Evolutionary conservation across 306 rosid genomes (phyloP), one percentile per base, ranked within the genome.

Genomic region (Carpinus viminea): DNA sequence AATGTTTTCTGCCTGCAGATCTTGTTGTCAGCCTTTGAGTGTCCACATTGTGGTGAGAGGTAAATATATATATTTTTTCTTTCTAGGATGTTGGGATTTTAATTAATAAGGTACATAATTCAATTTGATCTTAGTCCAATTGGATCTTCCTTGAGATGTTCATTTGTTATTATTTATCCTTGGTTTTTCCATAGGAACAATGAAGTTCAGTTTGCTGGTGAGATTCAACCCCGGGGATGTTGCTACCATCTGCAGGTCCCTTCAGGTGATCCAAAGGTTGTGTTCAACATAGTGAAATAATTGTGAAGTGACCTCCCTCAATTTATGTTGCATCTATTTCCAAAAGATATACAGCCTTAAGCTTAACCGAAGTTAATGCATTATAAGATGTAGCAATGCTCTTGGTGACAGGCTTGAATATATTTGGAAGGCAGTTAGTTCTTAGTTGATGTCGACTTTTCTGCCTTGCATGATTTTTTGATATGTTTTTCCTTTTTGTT

Each of bases 171-270:
- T 21, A 66, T 4, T 45, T 53, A 50, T 75, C 54, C 77, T 52
- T 79, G 55, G 68, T 71, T 50, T 57, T 65, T 70, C 2, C 21
- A 59, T 79, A 95, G 98, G 89, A 95, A 92, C 77, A 95, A 93
- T 74, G 98, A 95, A 79, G 98, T 92, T 28, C 98, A 95, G 92
- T 95, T 95, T 89, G 98, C 98, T 7, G 98, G 98, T 9, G 97
- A 95, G 83, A 87, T 95, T 72, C 98, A 92, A 82, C 91, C 88
- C 0, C 93, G 95, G 41, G 98, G 98, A 36, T 92, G 98, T 80
- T 80, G 85, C 83, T 95, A 91, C 84, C 20, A 73, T 54, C 72
- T 95, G 85, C 77, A 80, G 88, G 88, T 95, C 68, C 90, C 89
- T 70, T 79, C 88, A 0, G 92, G 90, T 21, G 82, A 91, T 79